Percentiles rank a stretch among this genome's conserved stretches.
These are phyloP conservation scores for Geotrichum klebahnii DNA, from an alignment of 1,139 yeast genomes.

Conservation along the genomic window DNA sequence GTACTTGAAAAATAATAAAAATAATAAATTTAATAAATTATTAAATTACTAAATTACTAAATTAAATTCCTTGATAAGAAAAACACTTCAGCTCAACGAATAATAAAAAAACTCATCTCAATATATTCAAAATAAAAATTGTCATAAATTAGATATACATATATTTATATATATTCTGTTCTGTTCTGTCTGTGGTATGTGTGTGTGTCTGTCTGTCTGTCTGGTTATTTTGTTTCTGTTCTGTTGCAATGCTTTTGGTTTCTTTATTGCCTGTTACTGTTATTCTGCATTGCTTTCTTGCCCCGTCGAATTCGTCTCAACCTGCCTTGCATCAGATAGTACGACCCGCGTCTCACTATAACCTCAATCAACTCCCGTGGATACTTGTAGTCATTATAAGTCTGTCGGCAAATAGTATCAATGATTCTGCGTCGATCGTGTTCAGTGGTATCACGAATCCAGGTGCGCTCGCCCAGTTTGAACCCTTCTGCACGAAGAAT, in stretches of 20 bases:
- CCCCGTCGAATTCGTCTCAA: constrained; percentile 61
- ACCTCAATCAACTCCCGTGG: constrained; percentile 57
- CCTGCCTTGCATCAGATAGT: constrained; percentile 75
- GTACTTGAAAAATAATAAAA: too few relatives aligned
- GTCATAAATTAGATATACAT: too few relatives aligned
- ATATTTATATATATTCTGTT: too few relatives aligned
- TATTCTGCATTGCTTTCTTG: constrained; percentile 16
- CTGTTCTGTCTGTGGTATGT: too few relatives aligned
- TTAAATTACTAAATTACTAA: too few relatives aligned
- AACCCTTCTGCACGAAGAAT: constrained; percentile 60
- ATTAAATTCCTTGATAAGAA: too few relatives aligned
- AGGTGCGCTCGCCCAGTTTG: constrained; percentile 67
- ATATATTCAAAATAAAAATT: too few relatives aligned
- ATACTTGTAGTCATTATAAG: constrained; percentile 49
- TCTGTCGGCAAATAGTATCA: constrained; percentile 47
- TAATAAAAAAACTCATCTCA: too few relatives aligned
- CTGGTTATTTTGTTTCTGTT: background rate
- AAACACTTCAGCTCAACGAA: too few relatives aligned
- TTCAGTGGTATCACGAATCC: constrained; percentile 71
- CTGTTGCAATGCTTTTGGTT: background rate
- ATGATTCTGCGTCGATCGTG: constrained; percentile 50
- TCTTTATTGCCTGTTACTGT: background rate
- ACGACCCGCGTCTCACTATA: constrained; percentile 71
- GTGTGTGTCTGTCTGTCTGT: too few relatives aligned
- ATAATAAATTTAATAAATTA: too few relatives aligned